Base-by-base conservation (phyloP, 768 basidiomycete genomes). In the Leccinum ochraceum region DNA sequence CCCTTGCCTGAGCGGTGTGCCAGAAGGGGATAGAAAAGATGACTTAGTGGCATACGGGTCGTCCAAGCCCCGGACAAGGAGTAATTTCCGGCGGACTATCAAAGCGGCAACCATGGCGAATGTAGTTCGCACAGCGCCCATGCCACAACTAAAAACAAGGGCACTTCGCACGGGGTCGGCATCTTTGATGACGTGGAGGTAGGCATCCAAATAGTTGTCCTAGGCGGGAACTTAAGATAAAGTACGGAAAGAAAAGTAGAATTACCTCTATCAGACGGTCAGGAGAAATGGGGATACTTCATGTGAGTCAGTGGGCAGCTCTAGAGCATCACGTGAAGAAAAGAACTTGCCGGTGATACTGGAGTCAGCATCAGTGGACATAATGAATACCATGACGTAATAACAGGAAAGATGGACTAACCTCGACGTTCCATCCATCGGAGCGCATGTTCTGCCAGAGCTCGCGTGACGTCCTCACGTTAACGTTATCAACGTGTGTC, bases 21-120 rank as follows among this genome's bases (percentile, higher is more conserved):
- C 59, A 49, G 58, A 59, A 61, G 59, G 53, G 28, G 59, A 51
- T 11, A 55, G 34, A 9, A 59, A 62, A 44, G 70, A 67, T 9
- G 67, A 49, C 69, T 78, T 85, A 37, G 73, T 55, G 4, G 81
- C 80, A 71, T 94, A 97, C 1, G 95, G 94, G 70, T 98, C 96
- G 4, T 82, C 80, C 52, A 88, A 74, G 1, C 92, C 92, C 30
- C 79, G 76, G 16, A 80, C 66, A 6, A 88, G 70, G 36, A 86
- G 70, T 66, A 93, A 89, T 67, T 88, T 91, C 53, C 96, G 80
- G 48, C 96, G 81, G 2, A 98, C 81, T 37, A 99, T 80, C 59
- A 88, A 86, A 1, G 96, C 95, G 7, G 94, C 92, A n/a, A 89
- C 84, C 97, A 98, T 98, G 3, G 93, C 94, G 70, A 97, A 98